Base-by-base conservation (phyloP, 352 stramenopile genomes). In the Pythium utonaiense region DNA sequence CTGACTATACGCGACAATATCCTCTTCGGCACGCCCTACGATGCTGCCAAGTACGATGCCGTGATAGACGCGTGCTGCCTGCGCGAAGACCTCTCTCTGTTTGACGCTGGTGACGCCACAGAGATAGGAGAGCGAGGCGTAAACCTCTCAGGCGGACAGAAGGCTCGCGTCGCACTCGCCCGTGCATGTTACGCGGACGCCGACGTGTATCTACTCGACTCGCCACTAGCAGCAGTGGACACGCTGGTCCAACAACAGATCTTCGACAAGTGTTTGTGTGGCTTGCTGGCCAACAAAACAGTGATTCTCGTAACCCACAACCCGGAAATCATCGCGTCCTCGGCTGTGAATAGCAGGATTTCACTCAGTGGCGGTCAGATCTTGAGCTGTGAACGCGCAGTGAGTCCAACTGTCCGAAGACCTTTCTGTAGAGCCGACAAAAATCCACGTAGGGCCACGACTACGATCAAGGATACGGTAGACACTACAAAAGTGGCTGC, bases 41-140 rank as follows among this genome's bases (percentile, higher is more conserved):
- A 80, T 53, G 62, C 59, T 34, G 54, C 42, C 7, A 62, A 57
- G 36, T 86, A 86, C 53, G 21, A 62, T 9, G 58, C 52, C 17
- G 77, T 83, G n/a, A 45, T 93, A 6, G 33, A 74, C 45, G 73
- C 74, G 13, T 97, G 88, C 67, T 77, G 80, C 19, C 65, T 97
- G 19, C 47, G 72, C 0, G 74, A 82, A 38, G 93, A 98, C 62
- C 66, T 98, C 24, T 71, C 67, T 17, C 56, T 88, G n/a, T 71
- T 98, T 13, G 76, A 81, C 0, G 64, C 22, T 21, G 90, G 91
- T 16, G 93, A 98, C 68, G 34, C 69, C 56, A 98, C 88, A 5
- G 88, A 97, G 66, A 97, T 98, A 56, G 93, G 92, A 12, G 90
- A 97, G 69, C 93, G 92, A 50, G 95, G 95, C 4, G 79, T 98